Base-by-base conservation (phyloP, 345 rosid species). In the Linum usitatissimum region DNA sequence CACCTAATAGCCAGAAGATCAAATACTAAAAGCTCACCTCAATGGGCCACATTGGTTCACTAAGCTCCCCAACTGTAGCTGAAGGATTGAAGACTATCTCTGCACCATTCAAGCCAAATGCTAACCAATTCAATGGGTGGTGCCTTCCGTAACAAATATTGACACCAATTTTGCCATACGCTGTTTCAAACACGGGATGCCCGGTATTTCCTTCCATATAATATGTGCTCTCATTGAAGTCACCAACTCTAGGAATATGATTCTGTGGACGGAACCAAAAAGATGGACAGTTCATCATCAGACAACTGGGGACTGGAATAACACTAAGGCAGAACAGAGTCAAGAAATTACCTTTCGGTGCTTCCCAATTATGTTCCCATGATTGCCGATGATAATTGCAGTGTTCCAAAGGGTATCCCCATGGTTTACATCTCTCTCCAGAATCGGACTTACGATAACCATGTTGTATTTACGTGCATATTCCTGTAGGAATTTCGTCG, bases 21-120 rank as follows among this genome's bases (percentile, higher is more conserved):
- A 55, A 40, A 30, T 19, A 3, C 30, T 20, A 62, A 68, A 18
- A 55, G 38, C 23, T 59, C 68, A 92, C 98, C 96, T 92, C 99
- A 55, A 92, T 77, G 18, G 99, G 94, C 99, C 99, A 92, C 99
- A 92, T 90, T 61, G 99, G 99, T 80, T 92, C 94, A 60, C 97
- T 90, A 64, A 92, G 96, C 79, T 76, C 88, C 72, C 97, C 99
- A 23, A 90, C 99, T 18, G 99, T 92, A 20, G 99, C 99, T 30
- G 99, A 90, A 76, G 99, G 97, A 72, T 92, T 92, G 77, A 92
- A 92, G 62, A 92, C 99, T 70, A 92, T 92, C 82, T 90, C 97
- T 0, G 99, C 99, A 70, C 96, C 97, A 77, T 92, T 87, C 70
- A 92, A 74, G 71, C 94, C 99, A 78, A 92, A 92, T 62, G 94